Base-by-base conservation (phyloP, 2,329 filamentous ascomycete genomes). In the Nothophoma quercina region DNA sequence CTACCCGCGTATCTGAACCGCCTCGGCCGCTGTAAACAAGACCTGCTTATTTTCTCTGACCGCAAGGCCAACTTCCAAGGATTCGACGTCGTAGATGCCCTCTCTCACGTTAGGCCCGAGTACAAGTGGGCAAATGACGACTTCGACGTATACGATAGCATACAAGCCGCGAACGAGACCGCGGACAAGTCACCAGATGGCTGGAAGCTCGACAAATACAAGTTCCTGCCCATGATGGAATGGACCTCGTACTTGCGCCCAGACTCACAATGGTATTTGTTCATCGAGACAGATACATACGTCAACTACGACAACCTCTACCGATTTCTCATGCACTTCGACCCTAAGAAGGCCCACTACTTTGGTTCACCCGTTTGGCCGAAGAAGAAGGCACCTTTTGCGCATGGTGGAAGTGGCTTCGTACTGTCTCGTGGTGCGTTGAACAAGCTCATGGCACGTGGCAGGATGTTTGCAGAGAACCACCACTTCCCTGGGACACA, bases 41-140 rank as follows among this genome's bases (percentile, higher is more conserved):
- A 85, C 67, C 79, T 80, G 41, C 76, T 81, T 23, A 77, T 86
- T 62, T 85, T 84, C 70, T 86, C 84, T 30, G 84, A 86, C 67
- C 81, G 80, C 59, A 80, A 81, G 30, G 82, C 84, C 63, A 71
- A 75, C 80, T 50, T 74, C 76, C 30, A 81, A 78, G 49, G 75
- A 78, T 54, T 76, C 74, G 72, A 82, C 55, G 77, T 84, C 61
- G 75, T 77, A 41, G 72, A 74, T 51, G 65, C 67, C 42, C 75
- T 85, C n/a, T 75, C 74, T 36, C 75, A 78, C 49, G 73, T 83
- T 39, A 65, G 64, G 28, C 63, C 65, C 45, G 65, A 70, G 19
- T 72, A 75, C 77, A 63, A 68, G 62, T 68, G 73, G 29, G 69
- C 72, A 25, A 75, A 82, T 46, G 68, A 75, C 12, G 81, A 84